These are phyloP conservation scores for Oryza punctata DNA, from an alignment of 176 grass and related monocot species.

Conservation along the genomic window DNA sequence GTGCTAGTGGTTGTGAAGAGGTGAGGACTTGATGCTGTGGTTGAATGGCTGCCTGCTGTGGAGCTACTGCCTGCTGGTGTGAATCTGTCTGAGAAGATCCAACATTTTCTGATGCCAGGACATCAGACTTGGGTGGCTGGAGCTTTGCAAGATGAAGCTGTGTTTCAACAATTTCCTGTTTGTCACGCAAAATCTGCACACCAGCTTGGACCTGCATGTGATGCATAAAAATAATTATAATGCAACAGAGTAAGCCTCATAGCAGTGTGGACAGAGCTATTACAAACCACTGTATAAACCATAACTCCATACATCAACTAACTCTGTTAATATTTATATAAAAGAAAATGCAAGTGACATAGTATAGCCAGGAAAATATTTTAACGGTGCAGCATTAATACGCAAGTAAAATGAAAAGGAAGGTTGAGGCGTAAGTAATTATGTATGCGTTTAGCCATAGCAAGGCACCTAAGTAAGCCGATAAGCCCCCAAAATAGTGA, in stretches of 20 bases:
- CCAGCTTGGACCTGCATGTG: constrained; percentile 69
- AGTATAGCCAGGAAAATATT: neutral
- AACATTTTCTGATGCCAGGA: constrained; percentile 31
- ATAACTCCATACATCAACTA: neutral
- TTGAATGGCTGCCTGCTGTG: constrained; percentile 39
- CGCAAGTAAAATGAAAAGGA: neutral
- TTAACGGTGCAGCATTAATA: neutral
- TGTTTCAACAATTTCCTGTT: constrained; percentile 81
- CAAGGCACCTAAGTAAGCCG: neutral
- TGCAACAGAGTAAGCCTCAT: neutral
- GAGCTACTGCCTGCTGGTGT: constrained; percentile 35
- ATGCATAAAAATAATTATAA: neutral
- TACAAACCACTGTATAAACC: neutral
- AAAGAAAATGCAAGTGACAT: neutral
- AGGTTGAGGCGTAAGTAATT: neutral
- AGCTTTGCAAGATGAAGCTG: constrained; percentile 82
- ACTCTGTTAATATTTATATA: neutral
- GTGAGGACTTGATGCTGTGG: constrained; percentile 44
- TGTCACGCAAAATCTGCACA: constrained; percentile 80
- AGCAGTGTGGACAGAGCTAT: neutral
- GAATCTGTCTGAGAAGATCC: constrained; percentile 30
- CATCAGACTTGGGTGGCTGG: constrained; percentile 43
- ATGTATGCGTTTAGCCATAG: neutral
- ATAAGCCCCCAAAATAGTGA: neutral
- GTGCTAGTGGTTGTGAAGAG: constrained; percentile 49